Evolutionary conservation across 257 asterid species (phyloP).

Genomic region (Paraleonurus japonicus): DNA sequence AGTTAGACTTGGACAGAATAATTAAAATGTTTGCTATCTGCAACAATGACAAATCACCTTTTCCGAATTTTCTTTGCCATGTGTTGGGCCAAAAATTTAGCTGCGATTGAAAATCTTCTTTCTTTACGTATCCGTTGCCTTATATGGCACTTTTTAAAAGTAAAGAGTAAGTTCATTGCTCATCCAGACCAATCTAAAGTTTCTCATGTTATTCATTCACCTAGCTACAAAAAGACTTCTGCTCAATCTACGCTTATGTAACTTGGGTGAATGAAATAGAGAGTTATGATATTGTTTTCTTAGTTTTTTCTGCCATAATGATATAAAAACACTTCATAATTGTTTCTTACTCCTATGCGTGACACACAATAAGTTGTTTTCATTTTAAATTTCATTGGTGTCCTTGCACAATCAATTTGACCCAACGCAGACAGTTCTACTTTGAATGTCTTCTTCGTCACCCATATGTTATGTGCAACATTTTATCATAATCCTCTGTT

Average conservation of each 20-base stretch:
- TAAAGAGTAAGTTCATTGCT: background rate
- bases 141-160: background rate
- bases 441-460: background rate
- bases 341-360: constrained; percentile 4
- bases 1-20: background rate
- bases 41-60: background rate
- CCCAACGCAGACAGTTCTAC: background rate
- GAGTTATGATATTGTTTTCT: background rate
- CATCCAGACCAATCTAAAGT: background rate
- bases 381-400: constrained; percentile 1
- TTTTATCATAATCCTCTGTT: background rate
- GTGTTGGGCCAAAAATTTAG: background rate
- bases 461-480: background rate
- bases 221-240: background rate
- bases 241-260: background rate
- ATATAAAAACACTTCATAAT: background rate
- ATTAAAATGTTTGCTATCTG: background rate
- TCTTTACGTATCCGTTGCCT: background rate
- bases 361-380: background rate
- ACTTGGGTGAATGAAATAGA: background rate
- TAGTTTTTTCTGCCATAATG: constrained; percentile 7
- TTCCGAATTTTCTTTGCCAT: background rate
- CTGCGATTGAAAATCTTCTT: background rate
- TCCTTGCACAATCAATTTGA: constrained; percentile 6
- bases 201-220: background rate